phyloP scores from a whole-genome alignment of 208 protist species.

The Wallacemonas rigidus region DNA sequence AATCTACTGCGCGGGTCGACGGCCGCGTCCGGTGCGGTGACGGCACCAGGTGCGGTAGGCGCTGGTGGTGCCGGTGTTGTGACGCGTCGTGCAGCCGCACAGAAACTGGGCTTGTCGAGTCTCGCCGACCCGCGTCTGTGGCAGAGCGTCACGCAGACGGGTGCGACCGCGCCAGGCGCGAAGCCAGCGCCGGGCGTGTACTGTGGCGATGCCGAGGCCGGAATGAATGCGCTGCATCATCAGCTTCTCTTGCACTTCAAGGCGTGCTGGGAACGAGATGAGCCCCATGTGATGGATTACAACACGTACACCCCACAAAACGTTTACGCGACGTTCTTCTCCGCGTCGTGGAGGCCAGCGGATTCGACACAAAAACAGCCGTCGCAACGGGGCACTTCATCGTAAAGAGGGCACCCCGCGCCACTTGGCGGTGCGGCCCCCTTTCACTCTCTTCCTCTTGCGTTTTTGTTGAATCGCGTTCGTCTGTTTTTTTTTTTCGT shows the following conservation, averaged over 20 bases:
- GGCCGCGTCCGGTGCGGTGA: background rate
- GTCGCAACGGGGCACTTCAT: background rate
- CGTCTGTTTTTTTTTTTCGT: background rate
- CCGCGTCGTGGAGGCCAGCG: conserved; percentile 24
- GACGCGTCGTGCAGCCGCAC: conserved; percentile 6
- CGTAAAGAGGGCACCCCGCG: background rate
- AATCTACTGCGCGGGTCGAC: background rate
- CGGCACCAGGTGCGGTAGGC: background rate
- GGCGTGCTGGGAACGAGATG: conserved; percentile 73
- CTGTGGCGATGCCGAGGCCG: conserved; percentile 53
- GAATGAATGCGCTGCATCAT: conserved; percentile 78
- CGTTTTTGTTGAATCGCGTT: background rate
- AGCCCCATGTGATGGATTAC: conserved; percentile 88
- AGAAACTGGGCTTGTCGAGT: background rate
- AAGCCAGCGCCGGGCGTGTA: background rate
- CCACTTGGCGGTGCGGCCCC: too few relatives aligned
- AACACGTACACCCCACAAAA: conserved; percentile 64
- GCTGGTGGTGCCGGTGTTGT: background rate
- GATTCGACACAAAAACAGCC: background rate
- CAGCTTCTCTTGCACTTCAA: conserved; percentile 81
- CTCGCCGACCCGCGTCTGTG: conserved; percentile 13
- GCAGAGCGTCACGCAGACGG: conserved; percentile 9
- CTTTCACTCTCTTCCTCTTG: conserved; percentile 8
- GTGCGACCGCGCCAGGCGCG: background rate
- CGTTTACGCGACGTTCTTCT: conserved; percentile 77